These are phyloP conservation scores for Plantago coronopus DNA, from an alignment of 305 asterid species.

Conservation along the genomic window DNA sequence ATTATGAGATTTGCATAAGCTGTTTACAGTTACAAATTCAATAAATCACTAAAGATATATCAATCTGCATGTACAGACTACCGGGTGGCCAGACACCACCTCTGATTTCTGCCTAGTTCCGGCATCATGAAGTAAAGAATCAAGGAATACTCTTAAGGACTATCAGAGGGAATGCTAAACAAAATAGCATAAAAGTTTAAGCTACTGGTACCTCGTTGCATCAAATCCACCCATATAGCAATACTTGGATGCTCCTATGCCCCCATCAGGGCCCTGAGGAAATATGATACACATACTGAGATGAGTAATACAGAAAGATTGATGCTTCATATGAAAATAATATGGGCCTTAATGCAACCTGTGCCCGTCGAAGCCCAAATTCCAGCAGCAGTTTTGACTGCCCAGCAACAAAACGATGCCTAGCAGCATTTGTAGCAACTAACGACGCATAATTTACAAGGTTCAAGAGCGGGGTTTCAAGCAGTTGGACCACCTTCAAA, in stretches of 20 bases:
- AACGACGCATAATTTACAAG: constrained; percentile 87
- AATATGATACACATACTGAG: constrained; percentile 22
- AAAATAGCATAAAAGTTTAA: constrained; percentile 7
- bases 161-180: no score
- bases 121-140: constrained; percentile 4
- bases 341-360: constrained; percentile 38
- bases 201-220: constrained; percentile 67
- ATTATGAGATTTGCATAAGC: neutral
- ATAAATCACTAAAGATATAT: neutral
- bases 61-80: neutral
- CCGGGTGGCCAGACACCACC: neutral
- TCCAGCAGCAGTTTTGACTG: constrained; percentile 89
- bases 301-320: constrained; percentile 14
- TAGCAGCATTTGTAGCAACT: constrained; percentile 97
- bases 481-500: constrained; percentile 88
- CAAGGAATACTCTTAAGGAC: neutral
- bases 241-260: constrained; percentile 91
- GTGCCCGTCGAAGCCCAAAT: constrained; percentile 93
- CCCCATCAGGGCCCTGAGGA: constrained; percentile 97
- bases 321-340: constrained; percentile 21
- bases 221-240: constrained; percentile 98
- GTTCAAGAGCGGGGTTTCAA: constrained; percentile 87
- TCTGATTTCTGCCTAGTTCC: constrained; percentile 14
- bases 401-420: constrained; percentile 98
- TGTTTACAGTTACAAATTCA: neutral